phyloP scores from a whole-genome alignment of 2,329 filamentous ascomycete genomes.

The Aphanoascus verrucosus region DNA sequence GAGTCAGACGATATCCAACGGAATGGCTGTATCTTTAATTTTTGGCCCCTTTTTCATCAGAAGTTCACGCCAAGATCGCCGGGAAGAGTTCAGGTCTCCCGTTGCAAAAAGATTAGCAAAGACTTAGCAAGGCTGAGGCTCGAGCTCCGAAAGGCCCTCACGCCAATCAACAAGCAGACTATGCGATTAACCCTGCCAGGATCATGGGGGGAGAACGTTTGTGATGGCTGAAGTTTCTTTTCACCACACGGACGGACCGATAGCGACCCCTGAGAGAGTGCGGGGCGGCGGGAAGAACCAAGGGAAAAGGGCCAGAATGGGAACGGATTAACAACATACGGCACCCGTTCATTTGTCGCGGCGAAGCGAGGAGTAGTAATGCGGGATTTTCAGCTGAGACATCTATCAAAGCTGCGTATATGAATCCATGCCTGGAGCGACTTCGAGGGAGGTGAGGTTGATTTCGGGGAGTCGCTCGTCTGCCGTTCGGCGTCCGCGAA shows the following conservation, averaged over 20 bases:
- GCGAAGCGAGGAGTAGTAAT: not conserved
- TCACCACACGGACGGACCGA: no score
- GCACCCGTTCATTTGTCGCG: not conserved
- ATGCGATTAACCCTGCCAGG: not conserved
- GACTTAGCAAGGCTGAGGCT: not conserved
- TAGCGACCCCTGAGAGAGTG: not conserved
- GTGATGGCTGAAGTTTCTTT: not conserved
- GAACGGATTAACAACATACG: not conserved
- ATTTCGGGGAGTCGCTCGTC: no score
- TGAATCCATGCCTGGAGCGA: no score
- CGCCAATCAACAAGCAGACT: not conserved
- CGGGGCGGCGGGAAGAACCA: not conserved
- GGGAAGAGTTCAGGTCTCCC: not conserved
- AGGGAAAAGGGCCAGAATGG: not conserved
- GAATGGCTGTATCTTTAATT: not conserved
- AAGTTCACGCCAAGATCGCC: not conserved
- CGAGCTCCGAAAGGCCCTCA: not conserved
- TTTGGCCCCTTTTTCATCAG: not conserved
- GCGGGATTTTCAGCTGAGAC: not conserved
- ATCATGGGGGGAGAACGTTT: no score
- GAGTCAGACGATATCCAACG: not conserved
- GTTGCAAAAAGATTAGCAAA: not conserved
- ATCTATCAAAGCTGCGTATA: no score
- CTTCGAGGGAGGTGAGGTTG: no score
- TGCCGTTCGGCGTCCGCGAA: no score